Conservation (phyloP, 179 eudicot genomes). For the Spinacia oleracea region DNA sequence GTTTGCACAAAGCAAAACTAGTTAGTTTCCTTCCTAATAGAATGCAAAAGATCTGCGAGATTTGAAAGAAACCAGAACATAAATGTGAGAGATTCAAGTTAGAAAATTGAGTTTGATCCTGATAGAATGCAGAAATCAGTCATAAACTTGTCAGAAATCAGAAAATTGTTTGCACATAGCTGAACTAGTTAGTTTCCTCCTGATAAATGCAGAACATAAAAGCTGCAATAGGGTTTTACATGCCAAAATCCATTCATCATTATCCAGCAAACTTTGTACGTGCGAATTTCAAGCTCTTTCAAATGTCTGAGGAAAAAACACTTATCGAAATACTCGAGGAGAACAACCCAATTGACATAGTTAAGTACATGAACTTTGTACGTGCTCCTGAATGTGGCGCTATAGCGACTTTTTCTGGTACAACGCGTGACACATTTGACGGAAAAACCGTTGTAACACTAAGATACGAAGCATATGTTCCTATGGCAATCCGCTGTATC, state of each 20-base stretch:
- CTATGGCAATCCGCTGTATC: slow-evolving; percentile 81
- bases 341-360: slow-evolving; percentile 52
- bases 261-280: slow-evolving; percentile 11
- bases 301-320: slow-evolving; percentile 49
- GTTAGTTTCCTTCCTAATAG: too few relatives aligned
- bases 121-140: too few relatives aligned
- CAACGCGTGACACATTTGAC: slow-evolving; percentile 77
- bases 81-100: too few relatives aligned
- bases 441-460: slow-evolving; percentile 75
- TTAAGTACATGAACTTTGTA: slow-evolving; percentile 64
- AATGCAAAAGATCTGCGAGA: neutral
- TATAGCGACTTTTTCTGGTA: slow-evolving; percentile 76
- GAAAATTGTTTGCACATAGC: too few relatives aligned
- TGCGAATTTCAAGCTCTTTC: neutral
- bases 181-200: too few relatives aligned
- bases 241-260: slow-evolving; percentile 7
- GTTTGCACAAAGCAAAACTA: too few relatives aligned
- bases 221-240: slow-evolving; percentile 15
- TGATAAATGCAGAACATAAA: too few relatives aligned
- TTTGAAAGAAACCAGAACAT: neutral
- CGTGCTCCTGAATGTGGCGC: slow-evolving; percentile 74
- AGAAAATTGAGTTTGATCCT: too few relatives aligned
- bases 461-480: slow-evolving; percentile 82
- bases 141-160: too few relatives aligned
- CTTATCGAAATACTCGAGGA: slow-evolving; percentile 70